phyloP scores from a whole-genome alignment of 495 filamentous ascomycete genomes.

The Pseudoneurospora amorphoporcata region DNA sequence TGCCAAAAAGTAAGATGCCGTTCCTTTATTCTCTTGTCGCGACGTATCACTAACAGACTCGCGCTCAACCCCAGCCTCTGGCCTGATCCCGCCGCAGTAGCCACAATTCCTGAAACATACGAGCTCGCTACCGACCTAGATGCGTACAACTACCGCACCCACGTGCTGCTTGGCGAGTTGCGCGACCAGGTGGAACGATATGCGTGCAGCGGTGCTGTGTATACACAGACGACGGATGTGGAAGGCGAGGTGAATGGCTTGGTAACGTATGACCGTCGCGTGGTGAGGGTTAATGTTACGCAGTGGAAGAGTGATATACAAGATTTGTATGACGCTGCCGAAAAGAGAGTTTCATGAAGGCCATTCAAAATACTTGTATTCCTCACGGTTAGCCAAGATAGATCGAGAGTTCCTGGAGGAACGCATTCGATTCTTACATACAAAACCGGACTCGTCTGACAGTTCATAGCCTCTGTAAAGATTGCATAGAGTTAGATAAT shows the following conservation, averaged over 20 bases:
- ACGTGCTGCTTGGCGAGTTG: slow-evolving; percentile 41
- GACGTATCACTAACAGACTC: slow-evolving; percentile 6
- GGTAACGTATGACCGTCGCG: slow-evolving; percentile 51
- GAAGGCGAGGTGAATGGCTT: slow-evolving; percentile 68
- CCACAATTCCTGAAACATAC: slow-evolving; percentile 54
- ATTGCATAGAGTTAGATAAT: not conserved
- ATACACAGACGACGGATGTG: slow-evolving; percentile 62
- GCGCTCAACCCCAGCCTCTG: slow-evolving; percentile 27
- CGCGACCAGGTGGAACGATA: slow-evolving; percentile 45
- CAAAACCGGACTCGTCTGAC: not conserved
- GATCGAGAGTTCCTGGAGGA: too few relatives aligned
- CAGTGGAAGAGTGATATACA: slow-evolving; percentile 54
- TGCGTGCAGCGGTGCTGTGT: slow-evolving; percentile 49
- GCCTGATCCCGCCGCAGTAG: slow-evolving; percentile 46
- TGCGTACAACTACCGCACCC: slow-evolving; percentile 55
- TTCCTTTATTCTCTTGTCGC: not conserved
- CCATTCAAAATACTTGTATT: not conserved
- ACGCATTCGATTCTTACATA: not conserved
- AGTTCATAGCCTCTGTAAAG: not conserved
- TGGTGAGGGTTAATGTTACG: slow-evolving; percentile 41
- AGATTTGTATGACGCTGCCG: slow-evolving; percentile 47
- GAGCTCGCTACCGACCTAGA: slow-evolving; percentile 48
- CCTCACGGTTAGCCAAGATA: not conserved
- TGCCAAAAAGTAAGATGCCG: slow-evolving; percentile 29
- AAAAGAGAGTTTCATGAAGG: slow-evolving; percentile 4